Percentiles rank a stretch among this genome's conserved stretches.
Evolutionary conservation across 2,329 filamentous ascomycete genomes (phyloP).

Genomic region (Xylariaceae sp.): DNA sequence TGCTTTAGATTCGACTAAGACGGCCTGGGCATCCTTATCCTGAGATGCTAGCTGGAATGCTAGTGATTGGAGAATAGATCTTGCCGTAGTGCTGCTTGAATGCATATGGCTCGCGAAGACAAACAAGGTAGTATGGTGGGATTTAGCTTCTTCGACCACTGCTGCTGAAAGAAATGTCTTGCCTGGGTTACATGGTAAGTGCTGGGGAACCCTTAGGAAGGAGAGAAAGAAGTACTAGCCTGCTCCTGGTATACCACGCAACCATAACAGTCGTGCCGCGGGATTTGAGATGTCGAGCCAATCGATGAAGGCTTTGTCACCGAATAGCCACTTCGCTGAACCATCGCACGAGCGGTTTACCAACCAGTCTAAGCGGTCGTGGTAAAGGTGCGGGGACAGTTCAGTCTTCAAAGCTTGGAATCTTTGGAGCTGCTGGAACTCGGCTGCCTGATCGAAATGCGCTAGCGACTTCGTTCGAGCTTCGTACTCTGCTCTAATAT

Average conservation of each 20-base stretch:
- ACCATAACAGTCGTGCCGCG: constrained; percentile 27
- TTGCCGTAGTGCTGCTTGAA: constrained; percentile 13
- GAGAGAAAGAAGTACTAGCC: no score
- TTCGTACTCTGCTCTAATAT: constrained; percentile 28
- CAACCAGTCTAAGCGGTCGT: constrained; percentile 20
- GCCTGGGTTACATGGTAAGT: no score
- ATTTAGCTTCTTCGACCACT: constrained; percentile 12
- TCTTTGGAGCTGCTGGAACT: constrained; percentile 14
- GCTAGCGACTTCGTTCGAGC: constrained; percentile 16
- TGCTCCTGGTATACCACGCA: constrained; percentile 36
- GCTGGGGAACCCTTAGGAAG: no score
- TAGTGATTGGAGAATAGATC: constrained; percentile 30
- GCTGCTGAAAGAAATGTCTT: constrained; percentile 29
- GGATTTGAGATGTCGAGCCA: constrained; percentile 25
- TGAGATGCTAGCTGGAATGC: constrained; percentile 31
- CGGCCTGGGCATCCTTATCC: constrained; percentile 29
- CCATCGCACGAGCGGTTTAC: constrained; percentile 2
- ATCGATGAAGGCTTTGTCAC: constrained; percentile 17
- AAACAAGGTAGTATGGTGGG: constrained; percentile 20
- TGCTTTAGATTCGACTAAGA: constrained; percentile 28
- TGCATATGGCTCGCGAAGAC: constrained; percentile 28
- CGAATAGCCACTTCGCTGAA: constrained; percentile 24
- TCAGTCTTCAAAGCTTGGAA: constrained; percentile 23
- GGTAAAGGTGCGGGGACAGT: constrained; percentile 23
- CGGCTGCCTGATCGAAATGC: constrained; percentile 10